Conservation (phyloP, 495 filamentous ascomycete genomes). For the Lentithecium fluviatile region DNA sequence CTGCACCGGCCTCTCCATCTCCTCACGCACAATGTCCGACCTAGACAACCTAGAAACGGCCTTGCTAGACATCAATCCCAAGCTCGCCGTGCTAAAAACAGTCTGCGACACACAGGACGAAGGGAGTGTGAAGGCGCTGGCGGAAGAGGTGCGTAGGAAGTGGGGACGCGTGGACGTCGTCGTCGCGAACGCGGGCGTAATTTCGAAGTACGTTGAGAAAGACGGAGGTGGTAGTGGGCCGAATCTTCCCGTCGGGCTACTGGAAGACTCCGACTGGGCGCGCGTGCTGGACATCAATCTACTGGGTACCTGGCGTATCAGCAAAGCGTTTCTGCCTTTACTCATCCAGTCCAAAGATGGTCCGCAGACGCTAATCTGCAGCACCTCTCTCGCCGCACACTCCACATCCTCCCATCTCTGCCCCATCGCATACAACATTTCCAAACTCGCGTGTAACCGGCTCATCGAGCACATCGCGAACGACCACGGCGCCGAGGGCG, state of each 20-base stretch:
- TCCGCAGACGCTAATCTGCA: slow-evolving; percentile 31
- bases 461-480: slow-evolving; percentile 32
- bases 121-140: slow-evolving; percentile 18
- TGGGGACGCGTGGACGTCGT: slow-evolving; percentile 27
- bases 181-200: slow-evolving; percentile 29
- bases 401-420: slow-evolving; percentile 3
- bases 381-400: slow-evolving; percentile 26
- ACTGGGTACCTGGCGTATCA: slow-evolving; percentile 24
- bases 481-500: slow-evolving; percentile 29
- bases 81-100: slow-evolving; percentile 18
- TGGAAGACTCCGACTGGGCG: slow-evolving; percentile 33
- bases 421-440: slow-evolving; percentile 34
- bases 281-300: slow-evolving; percentile 37
- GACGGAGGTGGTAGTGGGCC: slow-evolving; percentile 18
- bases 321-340: slow-evolving; percentile 31
- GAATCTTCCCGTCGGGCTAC: slow-evolving; percentile 28
- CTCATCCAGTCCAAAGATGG: slow-evolving; percentile 26
- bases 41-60: slow-evolving; percentile 8
- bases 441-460: slow-evolving; percentile 32
- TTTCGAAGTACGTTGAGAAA: slow-evolving; percentile 26
- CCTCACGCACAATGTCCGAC: slow-evolving; percentile 20
- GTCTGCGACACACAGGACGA: slow-evolving; percentile 28
- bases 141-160: slow-evolving; percentile 13
- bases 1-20: slow-evolving; percentile 18
- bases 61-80: slow-evolving; percentile 10